These are phyloP conservation scores for Brassica hybrid DNA, from an alignment of 441 rosid genomes.

Conservation along the genomic window DNA sequence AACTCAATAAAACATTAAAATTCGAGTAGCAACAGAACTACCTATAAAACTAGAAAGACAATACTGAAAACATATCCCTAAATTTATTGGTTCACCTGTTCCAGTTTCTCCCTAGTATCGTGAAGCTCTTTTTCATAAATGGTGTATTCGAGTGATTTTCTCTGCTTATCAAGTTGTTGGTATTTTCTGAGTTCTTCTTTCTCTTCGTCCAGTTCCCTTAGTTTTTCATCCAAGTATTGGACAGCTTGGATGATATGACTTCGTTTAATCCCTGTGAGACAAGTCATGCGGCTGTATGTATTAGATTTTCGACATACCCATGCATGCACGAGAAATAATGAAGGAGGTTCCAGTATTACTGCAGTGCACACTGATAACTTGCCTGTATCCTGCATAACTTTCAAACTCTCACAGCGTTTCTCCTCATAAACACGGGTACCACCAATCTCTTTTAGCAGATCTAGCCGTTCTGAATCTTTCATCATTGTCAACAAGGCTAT, in stretches of 20 bases:
- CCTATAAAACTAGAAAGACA: conserved; percentile 15
- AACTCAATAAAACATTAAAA: conserved; percentile 4
- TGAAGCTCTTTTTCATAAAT: conserved; percentile 96
- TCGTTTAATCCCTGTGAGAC: conserved; percentile 79
- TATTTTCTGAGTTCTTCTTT: conserved; percentile 95
- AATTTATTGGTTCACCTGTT: conserved; percentile 59
- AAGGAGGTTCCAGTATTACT: conserved; percentile 20
- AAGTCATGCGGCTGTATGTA: conserved; percentile 16
- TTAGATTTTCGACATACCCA: conserved; percentile 6
- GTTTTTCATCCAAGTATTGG: conserved; percentile 93
- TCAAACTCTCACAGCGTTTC: conserved; percentile 97
- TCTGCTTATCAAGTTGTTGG: conserved; percentile 97
- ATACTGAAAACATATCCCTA: conserved; percentile 18
- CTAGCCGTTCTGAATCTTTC: conserved; percentile 95
- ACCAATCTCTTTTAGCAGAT: conserved; percentile 97
- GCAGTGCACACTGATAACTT: conserved; percentile 45
- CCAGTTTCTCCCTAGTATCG: conserved; percentile 75
- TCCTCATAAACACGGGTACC: conserved; percentile 99
- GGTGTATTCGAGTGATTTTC: conserved; percentile 92
- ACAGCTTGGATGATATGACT: conserved; percentile 98
- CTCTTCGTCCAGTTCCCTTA: conserved; percentile 95
- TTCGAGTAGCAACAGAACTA: conserved; percentile 8
- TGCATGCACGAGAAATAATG: conserved; percentile 7
- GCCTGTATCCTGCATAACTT: conserved; percentile 98
- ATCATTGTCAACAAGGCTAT: conserved; percentile 96